Percentiles rank a stretch among this genome's conserved stretches.
Conservation (phyloP, 176 grass and related monocot species). For the Raddia guianensis region DNA sequence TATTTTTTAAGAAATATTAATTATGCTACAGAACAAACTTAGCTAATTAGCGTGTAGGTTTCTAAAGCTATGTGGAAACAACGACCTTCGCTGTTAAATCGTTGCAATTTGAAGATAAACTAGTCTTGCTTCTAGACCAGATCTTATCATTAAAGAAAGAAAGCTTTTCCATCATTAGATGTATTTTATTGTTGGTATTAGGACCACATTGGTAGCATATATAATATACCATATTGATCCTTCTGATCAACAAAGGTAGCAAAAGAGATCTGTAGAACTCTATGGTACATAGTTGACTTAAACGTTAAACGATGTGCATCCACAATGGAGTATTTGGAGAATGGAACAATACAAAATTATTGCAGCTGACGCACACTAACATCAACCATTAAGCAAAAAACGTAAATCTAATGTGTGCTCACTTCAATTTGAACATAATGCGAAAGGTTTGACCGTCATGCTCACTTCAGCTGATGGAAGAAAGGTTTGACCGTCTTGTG, state of each 20-base stretch:
- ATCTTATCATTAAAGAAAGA: neutral
- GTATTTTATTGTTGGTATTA: neutral
- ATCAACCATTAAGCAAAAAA: neutral
- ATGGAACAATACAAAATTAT: neutral
- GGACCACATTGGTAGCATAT: neutral
- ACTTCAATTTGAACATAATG: neutral
- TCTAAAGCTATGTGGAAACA: slow-evolving; percentile 15
- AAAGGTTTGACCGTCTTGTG: neutral
- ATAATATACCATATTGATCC: slow-evolving; percentile 3
- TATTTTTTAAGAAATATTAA: neutral
- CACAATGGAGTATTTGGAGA: neutral
- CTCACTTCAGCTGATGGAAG: neutral
- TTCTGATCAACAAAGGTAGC: neutral
- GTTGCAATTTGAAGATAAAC: neutral
- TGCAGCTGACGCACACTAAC: neutral
- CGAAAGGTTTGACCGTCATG: neutral
- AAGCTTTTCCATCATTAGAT: neutral
- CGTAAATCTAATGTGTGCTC: neutral
- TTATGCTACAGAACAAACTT: neutral
- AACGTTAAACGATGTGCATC: neutral
- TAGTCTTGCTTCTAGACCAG: neutral
- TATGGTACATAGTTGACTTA: neutral
- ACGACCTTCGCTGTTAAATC: slow-evolving; percentile 1
- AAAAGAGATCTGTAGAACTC: neutral
- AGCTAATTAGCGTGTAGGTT: neutral